Percentiles rank a stretch among this genome's conserved stretches.
These are phyloP conservation scores for Camelina neglecta DNA, from an alignment of 345 rosid species.

Conservation along the genomic window DNA sequence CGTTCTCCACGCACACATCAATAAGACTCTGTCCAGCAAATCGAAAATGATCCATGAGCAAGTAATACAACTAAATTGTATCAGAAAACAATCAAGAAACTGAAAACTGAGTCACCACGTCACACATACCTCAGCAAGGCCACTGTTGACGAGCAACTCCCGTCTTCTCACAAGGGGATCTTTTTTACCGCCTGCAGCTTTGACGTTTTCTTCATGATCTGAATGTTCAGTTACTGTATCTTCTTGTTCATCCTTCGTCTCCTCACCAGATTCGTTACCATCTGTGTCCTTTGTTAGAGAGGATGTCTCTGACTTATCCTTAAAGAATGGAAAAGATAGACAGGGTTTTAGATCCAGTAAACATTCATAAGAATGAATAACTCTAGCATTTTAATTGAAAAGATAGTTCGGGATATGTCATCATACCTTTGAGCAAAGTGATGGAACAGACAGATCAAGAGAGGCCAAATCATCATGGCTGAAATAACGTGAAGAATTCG, in stretches of 20 bases:
- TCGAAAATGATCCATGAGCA: slow-evolving; percentile 30
- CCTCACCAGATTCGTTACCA: slow-evolving; percentile 46
- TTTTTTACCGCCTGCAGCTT: slow-evolving; percentile 67
- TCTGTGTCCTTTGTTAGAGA: slow-evolving; percentile 46
- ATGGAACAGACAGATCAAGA: slow-evolving; percentile 65
- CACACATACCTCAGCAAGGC: slow-evolving; percentile 88
- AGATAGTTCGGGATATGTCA: slow-evolving; percentile 29
- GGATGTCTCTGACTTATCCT: slow-evolving; percentile 57
- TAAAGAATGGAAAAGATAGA: slow-evolving; percentile 20
- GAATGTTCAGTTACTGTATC: slow-evolving; percentile 29
- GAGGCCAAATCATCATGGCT: slow-evolving; percentile 76
- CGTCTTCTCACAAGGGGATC: slow-evolving; percentile 76
- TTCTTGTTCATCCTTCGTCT: slow-evolving; percentile 38
- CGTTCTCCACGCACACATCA: slow-evolving; percentile 67
- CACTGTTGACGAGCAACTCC: slow-evolving; percentile 76
- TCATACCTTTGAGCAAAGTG: slow-evolving; percentile 68
- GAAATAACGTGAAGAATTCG: slow-evolving; percentile 73
- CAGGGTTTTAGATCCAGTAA: slow-evolving; percentile 15
- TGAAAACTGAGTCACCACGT: slow-evolving; percentile 1
- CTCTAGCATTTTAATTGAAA: slow-evolving; percentile 2
- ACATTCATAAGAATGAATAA: slow-evolving; percentile 6
- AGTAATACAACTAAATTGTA: background rate
- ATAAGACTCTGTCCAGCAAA: slow-evolving; percentile 69
- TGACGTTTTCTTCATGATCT: slow-evolving; percentile 45
- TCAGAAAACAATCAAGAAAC: slow-evolving; percentile 24